Conservation (phyloP, 1,284 basidiomycete species). For the Fomitopsis schrenkii region DNA sequence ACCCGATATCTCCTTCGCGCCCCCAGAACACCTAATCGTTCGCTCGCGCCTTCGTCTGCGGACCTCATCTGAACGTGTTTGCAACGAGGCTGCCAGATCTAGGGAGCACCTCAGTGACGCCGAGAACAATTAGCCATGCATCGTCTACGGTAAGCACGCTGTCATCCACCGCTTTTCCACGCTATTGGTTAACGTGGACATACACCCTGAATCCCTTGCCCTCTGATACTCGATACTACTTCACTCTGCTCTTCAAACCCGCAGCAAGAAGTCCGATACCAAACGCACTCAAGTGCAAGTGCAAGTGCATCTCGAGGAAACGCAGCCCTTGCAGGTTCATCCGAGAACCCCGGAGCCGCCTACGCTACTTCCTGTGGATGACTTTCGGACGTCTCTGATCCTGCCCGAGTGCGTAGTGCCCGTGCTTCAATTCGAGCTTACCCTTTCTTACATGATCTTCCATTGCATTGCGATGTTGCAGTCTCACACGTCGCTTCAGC, state of each 20-base stretch:
- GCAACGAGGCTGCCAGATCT: conserved; percentile 45
- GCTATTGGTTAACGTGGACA: not conserved
- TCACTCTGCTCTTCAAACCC: conserved; percentile 6
- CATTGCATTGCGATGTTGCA: conserved; percentile 31
- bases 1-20: conserved; percentile 17
- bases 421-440: conserved; percentile 7
- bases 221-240: not conserved
- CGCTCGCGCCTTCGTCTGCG: conserved; percentile 10
- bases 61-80: conserved; percentile 52
- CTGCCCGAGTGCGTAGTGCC: conserved; percentile 66
- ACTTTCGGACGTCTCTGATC: conserved; percentile 80
- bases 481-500: conserved; percentile 76
- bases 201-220: not conserved
- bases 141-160: conserved; percentile 69
- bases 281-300: conserved; percentile 42
- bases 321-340: conserved; percentile 19
- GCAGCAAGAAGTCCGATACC: conserved; percentile 62
- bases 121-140: conserved; percentile 49
- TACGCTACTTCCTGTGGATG: conserved; percentile 58
- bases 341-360: conserved; percentile 35
- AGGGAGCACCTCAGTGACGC: conserved; percentile 12
- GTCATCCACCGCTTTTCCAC: conserved; percentile 1
- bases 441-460: conserved; percentile 8
- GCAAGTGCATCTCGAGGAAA: not conserved
- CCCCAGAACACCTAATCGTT: conserved; percentile 7